Base-by-base conservation (phyloP, 2,329 filamentous ascomycete species). In the Fusarium keratoplasticum region DNA sequence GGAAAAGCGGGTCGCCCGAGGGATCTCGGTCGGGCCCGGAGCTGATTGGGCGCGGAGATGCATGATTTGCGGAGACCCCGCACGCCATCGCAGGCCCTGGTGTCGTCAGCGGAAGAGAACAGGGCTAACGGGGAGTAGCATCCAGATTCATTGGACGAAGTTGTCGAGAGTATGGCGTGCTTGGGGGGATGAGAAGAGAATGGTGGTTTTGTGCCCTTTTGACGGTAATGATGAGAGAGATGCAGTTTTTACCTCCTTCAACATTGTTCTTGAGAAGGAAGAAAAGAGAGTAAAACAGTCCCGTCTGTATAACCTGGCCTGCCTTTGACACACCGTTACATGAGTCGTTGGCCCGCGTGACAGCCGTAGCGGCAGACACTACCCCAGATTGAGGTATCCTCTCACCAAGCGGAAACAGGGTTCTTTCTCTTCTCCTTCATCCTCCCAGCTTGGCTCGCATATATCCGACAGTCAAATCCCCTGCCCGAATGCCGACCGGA, bases 71-170 rank as follows among this genome's bases (percentile, higher is more conserved):
- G 76, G 76, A 63, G 71, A 71, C 66, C 71, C 76, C 75, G 76
- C 76, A 78, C 76, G 76, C 75, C 73, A 78, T 78, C 58, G 40
- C 40, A 33, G 50, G 65, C 61, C 66, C 33, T 58, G 44, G 42
- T 78, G 71, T 74, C 73, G 76, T 72, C 62, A 74, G 66, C 55
- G 40, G 18, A 22, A 31, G 50, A 31, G 65, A 25, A 29, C 31
- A 31, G 38, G 52, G 58, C 50, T 40, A 63, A 73, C 69, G 66
- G 64, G 62, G 62, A 69, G 71, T 64, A 64, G 55, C 22, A 16
- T 36, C 42, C 66, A 64, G 50, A 66, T 77, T 69, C 44, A 78
- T 76, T 78, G 76, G 76, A 58, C 4, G 6, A 61, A 55, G 60
- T 35, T 29, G 47, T 40, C n/a, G 20, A 38, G 20, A 20, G 52